phyloP scores from a whole-genome alignment of 1,284 basidiomycete genomes.

The Earliella scabrosa region DNA sequence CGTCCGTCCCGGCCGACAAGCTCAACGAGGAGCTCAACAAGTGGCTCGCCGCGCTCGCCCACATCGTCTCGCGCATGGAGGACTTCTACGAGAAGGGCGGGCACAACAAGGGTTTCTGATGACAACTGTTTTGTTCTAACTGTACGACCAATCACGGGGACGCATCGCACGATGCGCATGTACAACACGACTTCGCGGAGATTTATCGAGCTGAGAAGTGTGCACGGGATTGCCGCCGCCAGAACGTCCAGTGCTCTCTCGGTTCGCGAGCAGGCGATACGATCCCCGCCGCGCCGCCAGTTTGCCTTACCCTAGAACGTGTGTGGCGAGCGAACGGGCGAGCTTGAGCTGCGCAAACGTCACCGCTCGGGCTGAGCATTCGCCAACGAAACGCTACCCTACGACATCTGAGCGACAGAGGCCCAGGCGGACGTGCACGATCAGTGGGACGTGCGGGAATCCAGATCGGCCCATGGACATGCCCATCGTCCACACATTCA shows the following conservation, averaged over 20 bases:
- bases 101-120: conserved; percentile 57
- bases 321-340: neutral
- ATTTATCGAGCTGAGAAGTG: too few relatives aligned
- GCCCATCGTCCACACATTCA: neutral
- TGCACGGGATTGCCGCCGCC: conserved; percentile 6
- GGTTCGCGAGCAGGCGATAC: neutral
- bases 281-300: neutral
- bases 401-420: neutral
- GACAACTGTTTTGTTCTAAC: neutral
- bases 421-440: neutral
- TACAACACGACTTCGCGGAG: conserved; percentile 20
- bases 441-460: neutral
- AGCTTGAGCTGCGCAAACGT: neutral
- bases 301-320: conserved; percentile 3
- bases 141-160: conserved; percentile 3
- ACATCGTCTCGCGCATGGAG: conserved; percentile 74
- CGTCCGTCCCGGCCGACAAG: conserved; percentile 61
- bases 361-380: neutral
- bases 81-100: conserved; percentile 69
- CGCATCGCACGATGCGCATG: conserved; percentile 11
- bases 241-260: too few relatives aligned
- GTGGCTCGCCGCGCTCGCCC: conserved; percentile 72
- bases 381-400: too few relatives aligned
- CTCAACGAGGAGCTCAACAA: conserved; percentile 73
- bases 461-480: conserved; percentile 5